Evolutionary conservation across 2,329 filamentous ascomycete genomes (phyloP).

Genomic region (Balansia obtecta): DNA sequence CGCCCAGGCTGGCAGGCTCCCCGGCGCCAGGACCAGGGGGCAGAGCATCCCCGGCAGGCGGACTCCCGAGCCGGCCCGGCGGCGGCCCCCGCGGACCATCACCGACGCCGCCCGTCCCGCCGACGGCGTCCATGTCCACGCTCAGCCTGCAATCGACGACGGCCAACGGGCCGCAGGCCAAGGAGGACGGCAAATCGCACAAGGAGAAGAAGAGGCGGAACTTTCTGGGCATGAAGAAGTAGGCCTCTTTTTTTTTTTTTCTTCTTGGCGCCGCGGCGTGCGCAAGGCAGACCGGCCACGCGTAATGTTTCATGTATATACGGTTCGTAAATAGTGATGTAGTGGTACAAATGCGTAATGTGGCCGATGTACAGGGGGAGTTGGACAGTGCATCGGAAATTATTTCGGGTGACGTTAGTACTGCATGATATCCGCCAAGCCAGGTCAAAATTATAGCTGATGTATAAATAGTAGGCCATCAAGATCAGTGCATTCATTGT

Average conservation of each 20-base stretch:
- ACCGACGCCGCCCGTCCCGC: slow-evolving; percentile 22
- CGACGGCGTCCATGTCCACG: slow-evolving; percentile 41
- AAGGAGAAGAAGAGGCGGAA: slow-evolving; percentile 53
- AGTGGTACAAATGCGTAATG: not conserved
- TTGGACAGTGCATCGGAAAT: too few relatives aligned
- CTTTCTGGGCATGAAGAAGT: slow-evolving; percentile 50
- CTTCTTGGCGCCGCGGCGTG: too few relatives aligned
- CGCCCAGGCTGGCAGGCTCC: slow-evolving; percentile 1
- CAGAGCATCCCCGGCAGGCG: slow-evolving; percentile 8
- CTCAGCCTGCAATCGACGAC: slow-evolving; percentile 33
- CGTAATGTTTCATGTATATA: too few relatives aligned
- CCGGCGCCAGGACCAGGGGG: not conserved
- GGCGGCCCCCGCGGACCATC: slow-evolving; percentile 6
- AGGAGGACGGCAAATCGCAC: slow-evolving; percentile 28
- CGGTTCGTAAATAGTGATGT: not conserved
- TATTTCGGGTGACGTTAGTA: too few relatives aligned
- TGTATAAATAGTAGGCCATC: too few relatives aligned
- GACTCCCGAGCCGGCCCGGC: slow-evolving; percentile 14
- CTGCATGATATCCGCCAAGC: too few relatives aligned
- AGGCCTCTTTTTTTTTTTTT: too few relatives aligned
- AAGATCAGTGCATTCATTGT: too few relatives aligned
- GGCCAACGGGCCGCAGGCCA: slow-evolving; percentile 7
- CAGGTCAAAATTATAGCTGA: too few relatives aligned
- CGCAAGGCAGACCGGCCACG: too few relatives aligned
- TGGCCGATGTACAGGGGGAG: too few relatives aligned